These are phyloP conservation scores for Isabelozyma heimii DNA, from an alignment of 805 yeast species.

Conservation along the genomic window DNA sequence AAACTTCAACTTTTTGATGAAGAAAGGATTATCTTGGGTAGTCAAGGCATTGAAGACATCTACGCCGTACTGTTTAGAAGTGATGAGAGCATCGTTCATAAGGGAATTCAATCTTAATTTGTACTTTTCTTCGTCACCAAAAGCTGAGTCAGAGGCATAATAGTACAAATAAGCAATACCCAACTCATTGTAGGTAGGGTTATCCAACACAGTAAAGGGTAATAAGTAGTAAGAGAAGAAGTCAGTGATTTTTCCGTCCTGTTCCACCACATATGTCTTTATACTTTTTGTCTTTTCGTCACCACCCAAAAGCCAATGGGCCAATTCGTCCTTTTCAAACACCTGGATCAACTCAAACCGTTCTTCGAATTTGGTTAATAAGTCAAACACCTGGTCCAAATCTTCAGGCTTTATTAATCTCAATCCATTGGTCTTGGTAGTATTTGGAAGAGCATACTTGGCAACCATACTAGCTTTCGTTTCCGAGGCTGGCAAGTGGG, in stretches of 20 bases:
- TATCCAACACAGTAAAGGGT: slow-evolving; percentile 79
- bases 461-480: slow-evolving; percentile 69
- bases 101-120: slow-evolving; percentile 59
- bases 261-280: slow-evolving; percentile 73
- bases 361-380: slow-evolving; percentile 61
- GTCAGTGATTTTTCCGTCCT: slow-evolving; percentile 72
- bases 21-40: slow-evolving; percentile 82
- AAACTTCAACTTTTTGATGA: slow-evolving; percentile 79
- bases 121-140: slow-evolving; percentile 43
- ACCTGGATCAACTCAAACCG: slow-evolving; percentile 72
- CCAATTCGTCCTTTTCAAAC: slow-evolving; percentile 65
- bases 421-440: slow-evolving; percentile 50
- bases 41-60: slow-evolving; percentile 95
- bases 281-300: slow-evolving; percentile 30
- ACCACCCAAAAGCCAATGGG: slow-evolving; percentile 77
- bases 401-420: slow-evolving; percentile 59
- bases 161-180: slow-evolving; percentile 88
- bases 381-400: slow-evolving; percentile 56
- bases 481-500: slow-evolving; percentile 68
- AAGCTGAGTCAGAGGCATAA: slow-evolving; percentile 73
- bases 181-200: slow-evolving; percentile 59
- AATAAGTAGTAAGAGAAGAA: slow-evolving; percentile 85
- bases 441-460: slow-evolving; percentile 52
- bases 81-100: slow-evolving; percentile 71
- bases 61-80: slow-evolving; percentile 64